Conservation (phyloP, 2,329 filamentous ascomycete species). For the Fonsecaea pedrosoi region DNA sequence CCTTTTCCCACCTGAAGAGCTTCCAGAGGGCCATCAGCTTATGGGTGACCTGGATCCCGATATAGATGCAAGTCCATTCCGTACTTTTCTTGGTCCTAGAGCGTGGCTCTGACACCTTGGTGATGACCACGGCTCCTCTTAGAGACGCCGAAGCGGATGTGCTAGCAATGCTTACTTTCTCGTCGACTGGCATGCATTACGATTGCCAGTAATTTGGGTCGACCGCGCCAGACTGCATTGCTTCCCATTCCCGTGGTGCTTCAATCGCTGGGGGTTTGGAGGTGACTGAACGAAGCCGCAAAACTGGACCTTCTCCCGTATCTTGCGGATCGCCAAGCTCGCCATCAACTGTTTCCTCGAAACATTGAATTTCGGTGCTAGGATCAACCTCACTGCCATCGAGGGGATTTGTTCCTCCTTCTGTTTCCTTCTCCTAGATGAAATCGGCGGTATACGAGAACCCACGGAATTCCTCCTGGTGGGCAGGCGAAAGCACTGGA, state of each 20-base stretch:
- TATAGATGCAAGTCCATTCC: neutral
- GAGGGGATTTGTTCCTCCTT: neutral
- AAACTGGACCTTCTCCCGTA: neutral
- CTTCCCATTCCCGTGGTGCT: neutral
- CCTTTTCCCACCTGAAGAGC: neutral
- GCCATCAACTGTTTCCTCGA: conserved; percentile 7
- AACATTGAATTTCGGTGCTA: neutral
- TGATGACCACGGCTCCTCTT: neutral
- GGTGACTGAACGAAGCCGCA: conserved; percentile 6
- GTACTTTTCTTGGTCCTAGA: neutral
- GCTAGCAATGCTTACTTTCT: neutral
- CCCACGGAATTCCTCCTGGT: conserved; percentile 99
- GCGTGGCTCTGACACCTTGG: neutral
- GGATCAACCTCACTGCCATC: neutral
- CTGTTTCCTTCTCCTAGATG: conserved; percentile 32
- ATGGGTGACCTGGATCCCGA: neutral
- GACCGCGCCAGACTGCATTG: neutral
- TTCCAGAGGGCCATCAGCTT: neutral
- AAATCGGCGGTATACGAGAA: conserved; percentile 93
- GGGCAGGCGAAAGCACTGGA: conserved; percentile 90
- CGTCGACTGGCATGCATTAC: neutral
- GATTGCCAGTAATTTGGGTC: neutral
- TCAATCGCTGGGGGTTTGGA: neutral
- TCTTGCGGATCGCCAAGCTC: neutral
- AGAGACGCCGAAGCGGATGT: neutral